Base-by-base conservation (phyloP, 225 moss, liverwort and hornwort species). In the Ulota crispa region DNA sequence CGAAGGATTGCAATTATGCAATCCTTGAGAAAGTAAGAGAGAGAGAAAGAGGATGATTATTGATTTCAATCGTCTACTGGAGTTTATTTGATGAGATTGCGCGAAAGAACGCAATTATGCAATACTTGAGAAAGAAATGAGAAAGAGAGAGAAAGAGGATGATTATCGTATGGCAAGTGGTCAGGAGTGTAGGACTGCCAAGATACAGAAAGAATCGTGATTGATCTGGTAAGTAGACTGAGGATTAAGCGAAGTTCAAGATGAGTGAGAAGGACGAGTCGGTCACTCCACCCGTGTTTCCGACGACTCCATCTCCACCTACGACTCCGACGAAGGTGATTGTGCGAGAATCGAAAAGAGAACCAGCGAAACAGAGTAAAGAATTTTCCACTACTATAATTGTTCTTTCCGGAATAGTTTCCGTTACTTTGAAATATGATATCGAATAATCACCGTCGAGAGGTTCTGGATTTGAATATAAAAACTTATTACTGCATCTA, bases 291-390 rank as follows among this genome's bases (percentile, higher is more conserved):
- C 81, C 71, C 52, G 54, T 82, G 67, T 31, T 78, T 45, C 73
- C 88, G 32, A 75, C 63, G 53, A 39, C 72, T 81, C 66, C 67
- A 9, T 53, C 80, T 78, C 68, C 82, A 68, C 74, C 67, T 16
- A 63, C 74, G 63, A 78, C 56, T 63, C 75, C 78, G 54, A 78
- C 70, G 28, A 87, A 81, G 69, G 81, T 85, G 64, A 71, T 87
- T 70, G 84, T 87, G 69, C 75, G 78, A 39, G 87, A 87, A 64
- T 52, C 79, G 78, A 87, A 82, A 66, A 70, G 78, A 73, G 85
- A 85, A 75, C 72, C 85, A 4, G 79, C 54, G 19, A 68, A 77
- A 41, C 9, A 78, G 30, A 70, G 84, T 84, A 78, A 62, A 59
- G 28, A 39, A 27, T 14, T 52, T 14, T 52, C 27, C 20, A 63